Base-by-base conservation (phyloP, 495 filamentous ascomycete species). In the Sphaerosporella brunnea region DNA sequence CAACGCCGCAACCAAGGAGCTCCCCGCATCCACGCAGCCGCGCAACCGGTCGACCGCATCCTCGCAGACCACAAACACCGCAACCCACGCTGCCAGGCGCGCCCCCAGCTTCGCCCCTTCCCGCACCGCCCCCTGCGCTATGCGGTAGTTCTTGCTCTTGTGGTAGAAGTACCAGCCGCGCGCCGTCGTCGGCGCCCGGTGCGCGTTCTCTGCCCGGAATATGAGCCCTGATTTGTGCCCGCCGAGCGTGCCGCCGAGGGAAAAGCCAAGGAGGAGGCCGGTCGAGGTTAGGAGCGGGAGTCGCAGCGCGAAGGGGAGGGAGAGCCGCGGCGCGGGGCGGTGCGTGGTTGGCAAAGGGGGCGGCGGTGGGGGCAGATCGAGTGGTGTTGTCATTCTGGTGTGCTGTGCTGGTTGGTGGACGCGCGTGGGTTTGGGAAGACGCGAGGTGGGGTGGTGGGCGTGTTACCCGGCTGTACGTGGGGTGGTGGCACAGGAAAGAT, bases 91-190 rank as follows among this genome's bases (percentile, higher is more conserved):
- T 13, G 69, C 71, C 11, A 93, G 60, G 56, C 72, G 79, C n/a
- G 63, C 58, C 3, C 81, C 88, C 73, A 85, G 79, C 55, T 73
- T 78, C 34, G 82, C 45, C 0, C 84, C 92, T 59, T 86, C 83
- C 52, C 72, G 73, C 10, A 87, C 63, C 0, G 79, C 90, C 2
- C 81, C 83, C 9, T 78, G 70, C 40, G 79, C 72, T 4, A 78
- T 65, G 48, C 82, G 73, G 66, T 96, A 95, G 62, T 94, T 95
- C 66, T 96, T 96, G 56, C 75, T 83, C 64, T 94, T 95, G 65
- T 96, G 92, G 61, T 97, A 97, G 23, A 95, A 74, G 60, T 84
- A 97, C 90, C 90, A 97, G 23, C 84, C 90, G 5, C 73, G 73
- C 19, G 79, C 74, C n/a, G 74, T 73, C 4, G 67, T 75, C 18